A percentile compares a stretch with the other conserved stretches of the same genome.
These are phyloP conservation scores for Citropsis articulata DNA, from an alignment of 345 rosid genomes.

Conservation along the genomic window DNA sequence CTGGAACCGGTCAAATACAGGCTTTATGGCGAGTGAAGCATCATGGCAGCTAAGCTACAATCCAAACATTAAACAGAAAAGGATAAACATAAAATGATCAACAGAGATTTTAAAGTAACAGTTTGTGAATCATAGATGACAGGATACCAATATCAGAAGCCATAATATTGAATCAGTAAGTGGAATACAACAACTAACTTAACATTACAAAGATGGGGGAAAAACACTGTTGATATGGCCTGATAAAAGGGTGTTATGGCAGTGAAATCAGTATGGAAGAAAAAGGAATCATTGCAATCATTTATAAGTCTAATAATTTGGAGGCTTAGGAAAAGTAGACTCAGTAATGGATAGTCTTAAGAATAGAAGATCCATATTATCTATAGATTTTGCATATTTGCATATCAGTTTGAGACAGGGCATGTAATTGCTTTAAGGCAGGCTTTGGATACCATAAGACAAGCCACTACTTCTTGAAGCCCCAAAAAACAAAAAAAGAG, in stretches of 20 bases:
- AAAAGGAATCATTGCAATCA: background rate
- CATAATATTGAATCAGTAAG: conserved; percentile 1
- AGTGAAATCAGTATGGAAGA: background rate
- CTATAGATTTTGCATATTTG: background rate
- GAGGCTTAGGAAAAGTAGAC: background rate
- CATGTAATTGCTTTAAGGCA: background rate
- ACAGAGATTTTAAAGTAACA: conserved; percentile 5
- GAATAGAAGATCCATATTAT: background rate
- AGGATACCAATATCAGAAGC: background rate
- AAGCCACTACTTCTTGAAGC: background rate
- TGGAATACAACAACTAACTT: background rate
- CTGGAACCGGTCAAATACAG: conserved; percentile 96
- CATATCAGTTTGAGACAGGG: background rate
- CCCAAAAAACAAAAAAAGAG: background rate
- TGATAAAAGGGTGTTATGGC: background rate
- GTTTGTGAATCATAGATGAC: background rate
- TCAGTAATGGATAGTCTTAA: background rate
- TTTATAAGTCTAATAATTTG: background rate
- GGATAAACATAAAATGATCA: background rate
- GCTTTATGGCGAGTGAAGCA: conserved; percentile 96
- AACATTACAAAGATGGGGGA: background rate
- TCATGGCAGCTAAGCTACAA: conserved; percentile 95
- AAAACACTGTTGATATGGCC: background rate
- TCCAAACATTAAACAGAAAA: conserved; percentile 3
- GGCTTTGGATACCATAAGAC: background rate